These are phyloP conservation scores for Pseudogymnoascus sp. DNA, from an alignment of 2,329 filamentous ascomycete genomes.

Conservation along the genomic window DNA sequence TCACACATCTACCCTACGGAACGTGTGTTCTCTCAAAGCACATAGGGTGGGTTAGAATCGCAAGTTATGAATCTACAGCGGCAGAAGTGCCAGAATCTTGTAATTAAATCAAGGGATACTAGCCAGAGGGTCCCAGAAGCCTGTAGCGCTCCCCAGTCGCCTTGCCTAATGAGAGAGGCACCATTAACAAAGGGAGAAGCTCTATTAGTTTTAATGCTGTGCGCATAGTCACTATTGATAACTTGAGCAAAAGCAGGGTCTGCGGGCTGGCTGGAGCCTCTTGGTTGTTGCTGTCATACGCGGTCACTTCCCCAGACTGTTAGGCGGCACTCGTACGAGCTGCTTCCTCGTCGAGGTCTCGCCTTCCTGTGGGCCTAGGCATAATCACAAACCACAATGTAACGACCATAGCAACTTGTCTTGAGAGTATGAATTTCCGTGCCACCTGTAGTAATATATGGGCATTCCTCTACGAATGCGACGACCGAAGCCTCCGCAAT, in stretches of 20 bases:
- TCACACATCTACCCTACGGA: too few relatives aligned
- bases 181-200: too few relatives aligned
- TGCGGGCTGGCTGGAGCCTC: not conserved
- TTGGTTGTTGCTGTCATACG: not conserved
- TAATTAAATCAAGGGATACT: too few relatives aligned
- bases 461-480: not conserved
- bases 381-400: not conserved
- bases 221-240: not conserved
- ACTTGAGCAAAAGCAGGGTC: not conserved
- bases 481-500: not conserved
- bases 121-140: too few relatives aligned
- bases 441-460: not conserved
- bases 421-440: not conserved
- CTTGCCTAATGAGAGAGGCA: too few relatives aligned
- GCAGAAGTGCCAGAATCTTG: too few relatives aligned
- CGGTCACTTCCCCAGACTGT: not conserved
- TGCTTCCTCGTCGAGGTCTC: not conserved
- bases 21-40: too few relatives aligned
- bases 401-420: not conserved
- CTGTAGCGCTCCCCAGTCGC: too few relatives aligned
- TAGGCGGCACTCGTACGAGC: not conserved
- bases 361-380: not conserved
- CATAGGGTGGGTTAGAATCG: too few relatives aligned
- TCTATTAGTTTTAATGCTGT: too few relatives aligned
- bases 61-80: too few relatives aligned